Evolutionary conservation across 2,329 filamentous ascomycete species (phyloP).

Genomic region (Fusarium acutatum): DNA sequence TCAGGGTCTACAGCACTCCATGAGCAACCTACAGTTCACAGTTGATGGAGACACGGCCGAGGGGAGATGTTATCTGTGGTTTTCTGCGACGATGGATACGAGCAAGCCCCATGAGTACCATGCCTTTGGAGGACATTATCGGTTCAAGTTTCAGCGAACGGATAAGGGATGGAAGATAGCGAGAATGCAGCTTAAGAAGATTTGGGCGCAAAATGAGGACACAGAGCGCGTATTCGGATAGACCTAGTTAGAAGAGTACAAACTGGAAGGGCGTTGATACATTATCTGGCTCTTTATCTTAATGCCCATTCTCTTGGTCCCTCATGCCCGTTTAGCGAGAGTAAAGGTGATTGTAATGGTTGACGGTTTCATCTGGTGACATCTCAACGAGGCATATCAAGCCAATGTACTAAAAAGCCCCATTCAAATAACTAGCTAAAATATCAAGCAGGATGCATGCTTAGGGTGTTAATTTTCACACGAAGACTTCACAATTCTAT

Average conservation of each 20-base stretch:
- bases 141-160: not conserved
- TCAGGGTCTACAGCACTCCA: not conserved
- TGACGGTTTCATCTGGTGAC: rapidly evolving
- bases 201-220: not conserved
- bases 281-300: not conserved
- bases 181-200: not conserved
- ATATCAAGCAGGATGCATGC: not conserved
- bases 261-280: rapidly evolving
- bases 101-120: not conserved
- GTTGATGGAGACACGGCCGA: not conserved
- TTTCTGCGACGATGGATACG: not conserved
- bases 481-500: rapidly evolving
- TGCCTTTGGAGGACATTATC: not conserved
- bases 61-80: not conserved
- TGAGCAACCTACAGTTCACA: not conserved
- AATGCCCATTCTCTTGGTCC: not conserved
- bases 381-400: not conserved
- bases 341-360: not conserved
- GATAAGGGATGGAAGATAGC: not conserved
- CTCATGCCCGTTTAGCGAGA: not conserved
- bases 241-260: not conserved
- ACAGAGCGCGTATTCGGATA: not conserved
- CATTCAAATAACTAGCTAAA: not conserved
- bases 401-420: not conserved
- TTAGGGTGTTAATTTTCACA: rapidly evolving